phyloP scores from a whole-genome alignment of 371 early-diverging fungal species.

The Mortierella sp. region DNA sequence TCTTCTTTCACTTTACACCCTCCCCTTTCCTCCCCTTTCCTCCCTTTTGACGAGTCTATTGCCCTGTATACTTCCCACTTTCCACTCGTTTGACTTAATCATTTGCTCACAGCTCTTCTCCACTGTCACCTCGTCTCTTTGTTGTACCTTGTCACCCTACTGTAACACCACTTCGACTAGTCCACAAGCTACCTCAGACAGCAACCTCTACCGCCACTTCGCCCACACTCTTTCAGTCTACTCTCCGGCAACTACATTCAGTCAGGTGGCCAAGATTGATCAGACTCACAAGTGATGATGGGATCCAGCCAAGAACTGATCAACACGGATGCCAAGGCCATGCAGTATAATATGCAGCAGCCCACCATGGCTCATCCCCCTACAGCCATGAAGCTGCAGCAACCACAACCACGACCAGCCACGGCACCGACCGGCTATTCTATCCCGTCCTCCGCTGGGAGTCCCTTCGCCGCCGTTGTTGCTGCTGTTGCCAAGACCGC shows the following conservation, averaged over 20 bases:
- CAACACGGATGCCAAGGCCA: not conserved
- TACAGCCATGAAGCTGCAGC: not conserved
- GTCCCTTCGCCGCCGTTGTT: not conserved
- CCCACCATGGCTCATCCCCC: not conserved
- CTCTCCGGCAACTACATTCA: not conserved
- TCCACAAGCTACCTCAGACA: too few relatives aligned
- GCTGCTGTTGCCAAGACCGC: constrained; percentile 11
- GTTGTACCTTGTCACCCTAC: too few relatives aligned
- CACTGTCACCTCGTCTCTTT: not conserved
- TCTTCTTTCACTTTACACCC: too few relatives aligned
- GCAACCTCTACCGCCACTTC: not conserved
- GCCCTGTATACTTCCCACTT: too few relatives aligned
- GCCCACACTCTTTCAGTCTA: too few relatives aligned
- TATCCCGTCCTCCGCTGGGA: not conserved
- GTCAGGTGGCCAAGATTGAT: not conserved
- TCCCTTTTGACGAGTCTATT: too few relatives aligned
- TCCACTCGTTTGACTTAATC: too few relatives aligned
- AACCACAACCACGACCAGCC: not conserved
- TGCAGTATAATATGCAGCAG: not conserved
- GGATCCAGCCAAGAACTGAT: not conserved
- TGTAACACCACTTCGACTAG: too few relatives aligned
- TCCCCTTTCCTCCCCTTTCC: too few relatives aligned
- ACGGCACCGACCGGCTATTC: not conserved
- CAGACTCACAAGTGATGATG: not conserved
- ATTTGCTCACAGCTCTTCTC: too few relatives aligned